Percentiles rank a stretch among this genome's conserved stretches.
Evolutionary conservation across 495 filamentous ascomycete genomes (phyloP).

Genomic region (Hypoxylon crocopeplum): DNA sequence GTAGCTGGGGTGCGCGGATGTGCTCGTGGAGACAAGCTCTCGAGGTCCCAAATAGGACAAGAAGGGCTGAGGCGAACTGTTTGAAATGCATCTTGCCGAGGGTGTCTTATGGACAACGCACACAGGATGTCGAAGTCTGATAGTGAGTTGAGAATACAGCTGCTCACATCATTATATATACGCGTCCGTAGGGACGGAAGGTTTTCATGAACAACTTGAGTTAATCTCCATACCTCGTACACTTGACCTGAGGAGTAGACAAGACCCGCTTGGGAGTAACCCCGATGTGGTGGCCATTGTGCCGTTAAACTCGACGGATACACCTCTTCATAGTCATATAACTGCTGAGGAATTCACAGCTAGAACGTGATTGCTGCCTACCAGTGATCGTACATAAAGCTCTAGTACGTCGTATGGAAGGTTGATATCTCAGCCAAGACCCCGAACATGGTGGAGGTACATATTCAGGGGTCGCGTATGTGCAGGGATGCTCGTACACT

Average conservation of each 20-base stretch:
- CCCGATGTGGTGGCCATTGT: no score
- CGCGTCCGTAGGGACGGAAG: not conserved
- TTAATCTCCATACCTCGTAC: slow-evolving; percentile 9
- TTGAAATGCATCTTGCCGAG: slow-evolving; percentile 7
- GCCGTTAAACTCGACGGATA: not conserved
- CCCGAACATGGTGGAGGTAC: no score
- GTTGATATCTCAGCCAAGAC: no score
- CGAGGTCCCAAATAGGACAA: not conserved
- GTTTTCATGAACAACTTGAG: not conserved
- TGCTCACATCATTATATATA: not conserved
- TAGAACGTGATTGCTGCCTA: no score
- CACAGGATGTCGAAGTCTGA: not conserved
- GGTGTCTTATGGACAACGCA: not conserved
- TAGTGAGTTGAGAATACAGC: not conserved
- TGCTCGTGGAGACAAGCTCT: slow-evolving; percentile 13
- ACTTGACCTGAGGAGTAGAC: no score
- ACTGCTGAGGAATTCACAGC: no score
- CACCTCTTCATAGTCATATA: no score
- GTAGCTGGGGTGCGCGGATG: not conserved
- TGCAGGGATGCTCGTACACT: slow-evolving; percentile 39
- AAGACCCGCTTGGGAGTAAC: no score
- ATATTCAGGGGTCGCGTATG: not conserved
- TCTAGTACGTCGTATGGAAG: no score
- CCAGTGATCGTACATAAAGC: no score
- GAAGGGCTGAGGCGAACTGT: not conserved